Evolutionary conservation across 108 stramenopile species (phyloP), one percentile per base, ranked within the genome.

Genomic region (Tribonema minus): DNA sequence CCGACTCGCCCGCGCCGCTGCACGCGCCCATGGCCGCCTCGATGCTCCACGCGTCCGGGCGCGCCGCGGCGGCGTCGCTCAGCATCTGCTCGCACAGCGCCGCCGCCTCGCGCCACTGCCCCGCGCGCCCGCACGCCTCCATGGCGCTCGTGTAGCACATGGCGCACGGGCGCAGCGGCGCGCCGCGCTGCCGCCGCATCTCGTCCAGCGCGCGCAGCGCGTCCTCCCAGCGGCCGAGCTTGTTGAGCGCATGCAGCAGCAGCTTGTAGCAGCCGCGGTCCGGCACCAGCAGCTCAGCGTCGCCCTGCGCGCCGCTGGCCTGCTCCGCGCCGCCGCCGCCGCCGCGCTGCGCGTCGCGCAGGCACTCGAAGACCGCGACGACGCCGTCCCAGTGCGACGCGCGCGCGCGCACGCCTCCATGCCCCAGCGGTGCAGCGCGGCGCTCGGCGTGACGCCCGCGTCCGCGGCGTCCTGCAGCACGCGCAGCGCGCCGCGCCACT

Each of bases 1-100:
- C 9, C 7, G 41, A 46, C 65, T 71, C 71, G 4, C 71, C 64
- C 1, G 71, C 71, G 34, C 65, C 37, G 32, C 61, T 58, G 64
- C 80, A 81, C 26, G 71, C 71, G 35, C 61, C 35, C 71, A 81
- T 41, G 28, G 67, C 71, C 34, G 80, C 63, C 71, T 81, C 72
- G 65, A 66, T 72, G 70, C 71, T 58, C 34, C 9, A 27, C 27
- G 26, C 9, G 9, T 25, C 61, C 23, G 28, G 61, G 27, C 9
- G 2, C 2, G n/a, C n/a, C n/a, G n/a, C n/a, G n/a, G n/a, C n/a
- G n/a, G n/a, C n/a, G n/a, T n/a, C n/a, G n/a, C n/a, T n/a, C n/a
- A n/a, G n/a, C 61, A 79, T 66, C 61, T 69, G 68, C 2, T 58
- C 33, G 29, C 61, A 34, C 3, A 79, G 61, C 7, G 23, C 38